phyloP scores from a whole-genome alignment of 1,139 yeast genomes.

The Geotrichum klebahnii region DNA sequence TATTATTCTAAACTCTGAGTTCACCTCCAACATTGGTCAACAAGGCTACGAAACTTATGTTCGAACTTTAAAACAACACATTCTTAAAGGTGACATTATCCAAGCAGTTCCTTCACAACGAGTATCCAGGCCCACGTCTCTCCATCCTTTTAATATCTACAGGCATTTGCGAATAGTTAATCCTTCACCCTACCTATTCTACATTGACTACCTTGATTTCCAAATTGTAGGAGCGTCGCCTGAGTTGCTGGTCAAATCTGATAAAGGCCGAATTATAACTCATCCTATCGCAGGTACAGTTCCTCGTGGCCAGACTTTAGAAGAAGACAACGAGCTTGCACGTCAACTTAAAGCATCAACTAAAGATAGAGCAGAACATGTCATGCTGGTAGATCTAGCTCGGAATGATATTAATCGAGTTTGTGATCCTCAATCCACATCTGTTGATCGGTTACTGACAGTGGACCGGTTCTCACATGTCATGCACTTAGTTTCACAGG shows the following conservation, averaged over 20 bases:
- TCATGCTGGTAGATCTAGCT: slow-evolving; percentile 95
- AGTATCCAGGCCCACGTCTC: slow-evolving; percentile 86
- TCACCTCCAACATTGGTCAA: slow-evolving; percentile 86
- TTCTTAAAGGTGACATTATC: slow-evolving; percentile 84
- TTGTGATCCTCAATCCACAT: slow-evolving; percentile 80
- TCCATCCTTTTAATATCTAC: slow-evolving; percentile 94
- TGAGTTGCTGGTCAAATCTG: slow-evolving; percentile 82
- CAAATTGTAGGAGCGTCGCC: slow-evolving; percentile 97
- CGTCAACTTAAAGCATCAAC: slow-evolving; percentile 64
- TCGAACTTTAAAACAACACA: slow-evolving; percentile 66
- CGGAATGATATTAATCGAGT: slow-evolving; percentile 91
- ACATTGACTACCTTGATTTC: slow-evolving; percentile 84
- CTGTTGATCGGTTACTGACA: slow-evolving; percentile 80
- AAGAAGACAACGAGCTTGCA: slow-evolving; percentile 86
- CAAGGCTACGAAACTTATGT: slow-evolving; percentile 89
- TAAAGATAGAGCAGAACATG: slow-evolving; percentile 95
- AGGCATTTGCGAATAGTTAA: slow-evolving; percentile 91
- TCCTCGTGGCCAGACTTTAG: slow-evolving; percentile 79
- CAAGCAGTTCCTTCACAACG: slow-evolving; percentile 98
- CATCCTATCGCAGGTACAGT: slow-evolving; percentile 98
- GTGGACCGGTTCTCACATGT: slow-evolving; percentile 94
- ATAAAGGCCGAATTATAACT: slow-evolving; percentile 73
- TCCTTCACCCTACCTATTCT: slow-evolving; percentile 94
- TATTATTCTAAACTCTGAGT: slow-evolving; percentile 52
- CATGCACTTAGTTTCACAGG: slow-evolving; percentile 92